Evolutionary conservation across 75 land plant genomes (phyloP), one percentile per base, ranked within the genome.

Genomic region (Isoetes taiwanensis): DNA sequence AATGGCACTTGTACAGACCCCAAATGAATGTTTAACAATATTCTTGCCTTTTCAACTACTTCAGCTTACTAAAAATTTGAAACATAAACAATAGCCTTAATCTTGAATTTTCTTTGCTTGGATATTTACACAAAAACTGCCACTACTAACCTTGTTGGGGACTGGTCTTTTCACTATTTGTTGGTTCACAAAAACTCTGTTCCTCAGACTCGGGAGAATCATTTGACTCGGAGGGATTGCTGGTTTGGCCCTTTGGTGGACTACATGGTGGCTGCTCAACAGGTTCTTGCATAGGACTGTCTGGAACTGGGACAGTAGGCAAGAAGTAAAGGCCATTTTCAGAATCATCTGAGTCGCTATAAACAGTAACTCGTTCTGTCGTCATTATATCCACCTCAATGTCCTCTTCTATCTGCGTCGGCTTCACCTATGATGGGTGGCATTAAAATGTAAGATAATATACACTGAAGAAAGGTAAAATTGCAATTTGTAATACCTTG

Each of bases 301-400:
- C 97, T 9, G 85, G 97, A 19, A 57, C 63, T 33, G 97, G 97
- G 41, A 75, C 41, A 6, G 89, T 80, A 1, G 95, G 95, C 64
- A 91, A 62, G 56, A 83, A 87, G 57, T 77, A 71, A 4, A 91
- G 71, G 57, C 85, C 87, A 46, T 79, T 94, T 58, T 80, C 71
- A 37, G 96, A 90, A 26, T 76, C 71, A 64, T 91, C 97, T 28
- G 96, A 88, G 42, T 91, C 97, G 66, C 89, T 83, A 55, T 76
- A 85, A 64, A 75, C 64, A 11, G 85, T 76, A 69, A 77, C 85
- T 35, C 79, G 83, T 53, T 87, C 85, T 25, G 74, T 68, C n/a
- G 83, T 75, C 41, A 78, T 26, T 20, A 91, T 81, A 43, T 91
- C 97, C 50, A 91, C 72, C 34, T 87, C 95, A 8, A 75, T 85